Evolutionary conservation across 2,329 filamentous ascomycete genomes (phyloP), one percentile per base, ranked within the genome.

Genomic region (Cladophialophora chaetospira): DNA sequence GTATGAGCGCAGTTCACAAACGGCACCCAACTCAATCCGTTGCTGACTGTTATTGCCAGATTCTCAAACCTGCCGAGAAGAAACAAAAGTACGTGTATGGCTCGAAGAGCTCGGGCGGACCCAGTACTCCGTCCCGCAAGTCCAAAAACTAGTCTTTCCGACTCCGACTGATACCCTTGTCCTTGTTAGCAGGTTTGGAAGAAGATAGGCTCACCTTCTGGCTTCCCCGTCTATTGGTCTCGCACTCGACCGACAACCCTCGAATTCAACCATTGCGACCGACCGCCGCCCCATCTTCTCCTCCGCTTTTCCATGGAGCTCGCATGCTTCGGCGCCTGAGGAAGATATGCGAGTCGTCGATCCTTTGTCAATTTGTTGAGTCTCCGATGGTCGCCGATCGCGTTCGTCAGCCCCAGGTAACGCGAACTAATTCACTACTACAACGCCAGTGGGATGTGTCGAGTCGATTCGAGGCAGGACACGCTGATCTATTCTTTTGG

Each of bases 11-110:
- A 21, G 15, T 8, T n/a, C 25, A 15, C 26, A 26, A 76, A 68
- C 55, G 1, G 43, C 35, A 5, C 33, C 4, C 36, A 17, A 6
- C 15, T 6, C 5, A 26, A 19, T 38, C 29, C 19, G 15, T 53
- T 44, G 19, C 57, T 63, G 46, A 62, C 60, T 29, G 31, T 46
- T 50, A 45, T 44, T 21, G 13, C 52, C 25, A 96, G 91, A 97
- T 99, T 73, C 83, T 99, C 81, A 99, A 97, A 82, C 94, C 94
- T 72, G 94, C 94, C 77, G 94, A 99, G 85, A 99, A 99, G 88
- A 99, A 99, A 88, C 93, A 97, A 90, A 97, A 97, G 92, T 97
- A 96, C 82, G 92, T 95, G 73, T 83, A 86, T 79, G 82, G 81
- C 79, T 82, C 83, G 79, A 82, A 88, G 77, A 86, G 83, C 79